Evolutionary conservation across 2,329 filamentous ascomycete genomes (phyloP).

Genomic region (Neofusicoccum cordaticola): DNA sequence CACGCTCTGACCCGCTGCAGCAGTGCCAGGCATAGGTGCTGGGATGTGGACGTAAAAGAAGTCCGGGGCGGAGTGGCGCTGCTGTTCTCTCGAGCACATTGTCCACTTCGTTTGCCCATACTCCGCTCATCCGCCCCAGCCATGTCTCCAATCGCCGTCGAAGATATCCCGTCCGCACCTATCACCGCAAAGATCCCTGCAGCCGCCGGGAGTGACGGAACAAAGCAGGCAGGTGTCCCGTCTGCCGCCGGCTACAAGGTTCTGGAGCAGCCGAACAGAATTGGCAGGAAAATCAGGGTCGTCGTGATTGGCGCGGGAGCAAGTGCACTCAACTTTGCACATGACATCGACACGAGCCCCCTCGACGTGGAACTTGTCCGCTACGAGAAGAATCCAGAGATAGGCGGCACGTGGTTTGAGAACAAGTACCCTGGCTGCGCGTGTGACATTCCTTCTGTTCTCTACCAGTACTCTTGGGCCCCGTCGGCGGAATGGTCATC

Average conservation of each 20-base stretch:
- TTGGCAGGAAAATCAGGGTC: conserved; percentile 13
- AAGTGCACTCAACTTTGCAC: conserved; percentile 39
- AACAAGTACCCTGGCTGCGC: conserved; percentile 43
- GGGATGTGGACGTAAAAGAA: not conserved
- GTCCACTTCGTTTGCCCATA: not conserved
- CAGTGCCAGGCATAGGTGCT: not conserved
- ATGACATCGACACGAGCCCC: conserved; percentile 19
- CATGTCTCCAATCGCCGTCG: not conserved
- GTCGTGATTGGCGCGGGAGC: conserved; percentile 34
- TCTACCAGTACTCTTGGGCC: not conserved
- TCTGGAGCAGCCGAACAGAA: not conserved
- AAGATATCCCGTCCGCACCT: not conserved
- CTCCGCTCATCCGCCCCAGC: not conserved
- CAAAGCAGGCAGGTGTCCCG: not conserved
- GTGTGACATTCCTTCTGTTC: conserved; percentile 37
- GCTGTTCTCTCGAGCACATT: not conserved
- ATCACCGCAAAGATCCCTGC: not conserved
- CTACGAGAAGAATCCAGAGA: conserved; percentile 47
- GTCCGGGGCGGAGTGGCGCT: not conserved
- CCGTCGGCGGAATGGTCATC: not conserved
- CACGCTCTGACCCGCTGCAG: not conserved
- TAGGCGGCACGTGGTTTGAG: conserved; percentile 47
- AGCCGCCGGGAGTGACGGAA: not conserved
- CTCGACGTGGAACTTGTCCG: conserved; percentile 47
- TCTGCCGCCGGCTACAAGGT: not conserved